Conservation (phyloP, 257 asterid species). For the Sherardia arvensis region DNA sequence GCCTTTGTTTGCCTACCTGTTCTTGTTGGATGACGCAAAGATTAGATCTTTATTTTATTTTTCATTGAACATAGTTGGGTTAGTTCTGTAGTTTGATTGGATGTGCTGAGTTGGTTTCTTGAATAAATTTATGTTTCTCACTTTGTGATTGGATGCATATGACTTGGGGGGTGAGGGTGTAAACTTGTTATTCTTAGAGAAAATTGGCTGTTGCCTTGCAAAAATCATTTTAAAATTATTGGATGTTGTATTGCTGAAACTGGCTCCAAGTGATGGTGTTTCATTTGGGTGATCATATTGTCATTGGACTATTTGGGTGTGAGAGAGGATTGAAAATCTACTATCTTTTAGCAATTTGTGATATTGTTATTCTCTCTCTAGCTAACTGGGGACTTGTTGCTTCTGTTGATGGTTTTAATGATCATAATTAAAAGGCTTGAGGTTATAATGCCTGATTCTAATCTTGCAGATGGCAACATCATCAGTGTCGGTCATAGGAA, state of each 20-base stretch:
- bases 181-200: not conserved
- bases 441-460: not conserved
- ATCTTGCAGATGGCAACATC: constrained; percentile 59
- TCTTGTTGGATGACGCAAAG: not conserved
- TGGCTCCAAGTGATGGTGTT: not conserved
- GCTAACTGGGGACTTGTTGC: not conserved
- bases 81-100: not conserved
- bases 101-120: not conserved
- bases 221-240: no score
- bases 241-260: no score
- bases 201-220: not conserved
- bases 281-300: not conserved
- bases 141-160: not conserved
- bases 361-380: not conserved
- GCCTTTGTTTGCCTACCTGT: not conserved
- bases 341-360: not conserved
- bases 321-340: not conserved
- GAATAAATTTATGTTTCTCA: not conserved
- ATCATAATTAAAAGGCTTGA: not conserved
- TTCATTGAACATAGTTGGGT: not conserved
- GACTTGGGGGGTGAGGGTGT: not conserved
- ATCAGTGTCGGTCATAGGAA: constrained; percentile 73
- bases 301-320: not conserved
- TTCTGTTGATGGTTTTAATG: not conserved
- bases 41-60: not conserved